Evolutionary conservation across 148 eudicot genomes (phyloP).

Genomic region (Dysphania ambrosioides): DNA sequence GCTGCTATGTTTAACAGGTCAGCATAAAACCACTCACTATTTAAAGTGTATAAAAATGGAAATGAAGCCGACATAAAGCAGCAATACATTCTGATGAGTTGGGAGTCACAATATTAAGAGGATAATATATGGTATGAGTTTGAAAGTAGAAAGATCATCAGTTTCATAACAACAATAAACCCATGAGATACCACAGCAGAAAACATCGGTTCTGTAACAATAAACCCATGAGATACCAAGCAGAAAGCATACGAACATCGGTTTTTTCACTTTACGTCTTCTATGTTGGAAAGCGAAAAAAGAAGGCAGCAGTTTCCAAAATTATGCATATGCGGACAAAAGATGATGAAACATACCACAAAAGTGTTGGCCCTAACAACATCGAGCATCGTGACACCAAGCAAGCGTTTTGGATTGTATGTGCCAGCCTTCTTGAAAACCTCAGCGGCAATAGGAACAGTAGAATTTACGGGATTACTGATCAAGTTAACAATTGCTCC

Average conservation of each 20-base stretch:
- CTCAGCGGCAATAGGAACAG: conserved; percentile 98
- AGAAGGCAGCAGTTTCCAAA: not conserved
- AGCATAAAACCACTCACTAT: not conserved
- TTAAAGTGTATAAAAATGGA: not conserved
- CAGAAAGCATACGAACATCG: not conserved
- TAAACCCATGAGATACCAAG: not conserved
- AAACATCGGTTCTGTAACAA: no score
- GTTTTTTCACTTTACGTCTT: no score
- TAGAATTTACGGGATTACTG: conserved; percentile 97
- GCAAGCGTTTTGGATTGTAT: conserved; percentile 83
- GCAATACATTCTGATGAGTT: not conserved
- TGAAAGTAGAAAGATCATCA: not conserved
- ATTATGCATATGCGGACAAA: not conserved
- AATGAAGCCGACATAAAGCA: not conserved
- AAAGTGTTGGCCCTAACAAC: conserved; percentile 98
- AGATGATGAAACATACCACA: conserved; percentile 59
- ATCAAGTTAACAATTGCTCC: conserved; percentile 85
- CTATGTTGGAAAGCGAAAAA: not conserved
- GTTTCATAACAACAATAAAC: not conserved
- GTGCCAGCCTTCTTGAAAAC: conserved; percentile 88
- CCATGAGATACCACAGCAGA: no score
- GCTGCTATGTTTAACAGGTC: not conserved
- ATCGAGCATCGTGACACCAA: conserved; percentile 98
- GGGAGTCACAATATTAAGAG: not conserved
- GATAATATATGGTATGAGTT: not conserved